Conservation (phyloP, 148 eudicot species). For the Spergularia marina region DNA sequence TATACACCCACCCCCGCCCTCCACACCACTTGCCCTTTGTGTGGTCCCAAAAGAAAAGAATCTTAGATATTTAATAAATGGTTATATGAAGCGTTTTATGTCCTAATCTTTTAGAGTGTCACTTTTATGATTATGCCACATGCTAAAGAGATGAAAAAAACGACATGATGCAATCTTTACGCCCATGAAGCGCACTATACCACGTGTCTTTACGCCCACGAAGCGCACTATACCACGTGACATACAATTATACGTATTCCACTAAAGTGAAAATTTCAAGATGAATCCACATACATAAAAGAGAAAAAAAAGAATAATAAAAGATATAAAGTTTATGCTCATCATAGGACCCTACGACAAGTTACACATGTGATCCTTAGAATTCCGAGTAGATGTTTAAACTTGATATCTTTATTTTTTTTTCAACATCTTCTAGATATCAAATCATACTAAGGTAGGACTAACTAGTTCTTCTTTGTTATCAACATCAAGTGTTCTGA, state of each 20-base stretch:
- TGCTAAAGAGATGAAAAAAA: background rate
- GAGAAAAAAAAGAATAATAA: background rate
- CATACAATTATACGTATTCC: background rate
- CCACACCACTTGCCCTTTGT: background rate
- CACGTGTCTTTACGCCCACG: background rate
- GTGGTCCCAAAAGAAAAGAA: background rate
- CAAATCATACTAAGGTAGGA: background rate
- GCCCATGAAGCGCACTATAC: background rate
- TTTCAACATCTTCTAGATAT: background rate
- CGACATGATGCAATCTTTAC: background rate
- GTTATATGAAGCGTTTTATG: background rate
- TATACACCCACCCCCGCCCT: too few species aligned
- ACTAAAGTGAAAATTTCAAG: background rate
- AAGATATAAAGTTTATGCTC: conserved; percentile 8
- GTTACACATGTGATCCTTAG: background rate
- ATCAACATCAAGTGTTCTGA: background rate
- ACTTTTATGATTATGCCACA: background rate
- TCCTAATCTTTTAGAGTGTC: background rate
- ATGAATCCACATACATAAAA: background rate
- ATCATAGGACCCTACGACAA: background rate
- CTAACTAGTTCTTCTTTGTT: background rate
- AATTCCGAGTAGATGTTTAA: background rate
- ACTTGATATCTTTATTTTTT: background rate
- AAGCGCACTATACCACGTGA: background rate
- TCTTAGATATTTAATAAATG: background rate